These are phyloP conservation scores for Amoebophrya sp. DNA, from an alignment of 169 alveolate genomes.

Conservation along the genomic window DNA sequence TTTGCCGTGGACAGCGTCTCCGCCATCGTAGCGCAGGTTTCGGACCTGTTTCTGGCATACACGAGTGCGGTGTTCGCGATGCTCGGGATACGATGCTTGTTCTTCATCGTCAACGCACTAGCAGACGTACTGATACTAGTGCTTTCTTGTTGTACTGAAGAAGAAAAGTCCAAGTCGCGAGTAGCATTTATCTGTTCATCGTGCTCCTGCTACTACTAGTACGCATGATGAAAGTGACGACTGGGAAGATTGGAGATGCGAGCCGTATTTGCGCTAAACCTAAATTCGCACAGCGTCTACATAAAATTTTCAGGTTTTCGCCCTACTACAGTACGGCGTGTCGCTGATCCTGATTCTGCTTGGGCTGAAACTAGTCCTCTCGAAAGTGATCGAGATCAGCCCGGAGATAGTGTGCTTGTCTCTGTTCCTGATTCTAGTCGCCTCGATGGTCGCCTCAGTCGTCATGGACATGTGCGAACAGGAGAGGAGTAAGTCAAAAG, in stretches of 20 bases:
- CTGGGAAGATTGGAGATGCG: too few species aligned
- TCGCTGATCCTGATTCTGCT: neutral
- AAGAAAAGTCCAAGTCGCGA: too few species aligned
- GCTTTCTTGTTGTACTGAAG: too few species aligned
- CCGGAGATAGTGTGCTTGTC: neutral
- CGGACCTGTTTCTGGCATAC: neutral
- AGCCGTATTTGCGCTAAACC: too few species aligned
- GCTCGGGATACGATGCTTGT: neutral
- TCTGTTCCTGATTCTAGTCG: neutral
- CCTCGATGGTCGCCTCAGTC: neutral
- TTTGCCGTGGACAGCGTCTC: constrained; percentile 27
- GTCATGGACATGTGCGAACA: neutral
- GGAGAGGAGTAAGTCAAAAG: too few species aligned
- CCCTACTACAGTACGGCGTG: neutral
- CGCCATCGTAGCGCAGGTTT: constrained; percentile 1
- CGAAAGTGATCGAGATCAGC: neutral
- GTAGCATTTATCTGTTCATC: too few species aligned
- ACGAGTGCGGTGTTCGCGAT: neutral
- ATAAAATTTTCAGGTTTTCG: neutral
- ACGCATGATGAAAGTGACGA: too few species aligned
- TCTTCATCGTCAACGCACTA: constrained; percentile 20
- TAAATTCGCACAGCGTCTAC: too few species aligned
- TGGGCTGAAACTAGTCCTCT: neutral
- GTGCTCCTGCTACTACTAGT: too few species aligned
- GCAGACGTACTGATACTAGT: neutral